Conservation (phyloP, 495 filamentous ascomycete genomes). For the Platismatia glauca region DNA sequence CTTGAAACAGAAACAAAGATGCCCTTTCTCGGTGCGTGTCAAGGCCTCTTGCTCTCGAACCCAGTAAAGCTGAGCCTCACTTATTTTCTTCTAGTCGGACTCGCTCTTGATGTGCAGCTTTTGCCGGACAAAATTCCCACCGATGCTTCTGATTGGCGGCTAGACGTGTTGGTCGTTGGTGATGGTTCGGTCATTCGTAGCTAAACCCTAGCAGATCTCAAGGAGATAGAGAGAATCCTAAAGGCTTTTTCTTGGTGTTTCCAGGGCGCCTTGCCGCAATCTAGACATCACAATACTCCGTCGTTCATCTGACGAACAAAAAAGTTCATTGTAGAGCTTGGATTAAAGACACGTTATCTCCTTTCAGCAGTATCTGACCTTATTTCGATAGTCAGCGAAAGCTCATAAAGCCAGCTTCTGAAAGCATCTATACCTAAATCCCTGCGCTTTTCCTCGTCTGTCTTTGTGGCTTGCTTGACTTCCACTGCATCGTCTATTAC, state of each 20-base stretch:
- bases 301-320: background rate
- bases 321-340: slow-evolving; percentile 59
- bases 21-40: slow-evolving; percentile 54
- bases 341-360: slow-evolving; percentile 93
- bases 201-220: background rate
- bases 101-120: slow-evolving; percentile 82
- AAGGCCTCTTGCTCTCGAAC: slow-evolving; percentile 23
- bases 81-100: slow-evolving; percentile 52
- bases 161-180: slow-evolving; percentile 60
- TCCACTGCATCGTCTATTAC: slow-evolving; percentile 94
- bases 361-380: slow-evolving; percentile 96
- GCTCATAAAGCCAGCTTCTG: background rate
- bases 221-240: background rate
- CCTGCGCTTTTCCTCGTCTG: slow-evolving; percentile 66
- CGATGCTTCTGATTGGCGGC: slow-evolving; percentile 52
- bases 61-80: slow-evolving; percentile 9
- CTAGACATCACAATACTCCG: background rate
- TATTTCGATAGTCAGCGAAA: slow-evolving; percentile 26
- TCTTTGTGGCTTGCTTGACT: slow-evolving; percentile 77
- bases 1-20: slow-evolving; percentile 27
- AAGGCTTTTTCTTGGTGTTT: background rate
- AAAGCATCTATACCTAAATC: slow-evolving; percentile 56
- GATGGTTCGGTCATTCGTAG: slow-evolving; percentile 37
- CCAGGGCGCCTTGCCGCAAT: background rate
- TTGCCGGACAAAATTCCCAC: slow-evolving; percentile 58